These are phyloP conservation scores for Citrullus amarus DNA, from an alignment of 306 rosid genomes.

Conservation along the genomic window DNA sequence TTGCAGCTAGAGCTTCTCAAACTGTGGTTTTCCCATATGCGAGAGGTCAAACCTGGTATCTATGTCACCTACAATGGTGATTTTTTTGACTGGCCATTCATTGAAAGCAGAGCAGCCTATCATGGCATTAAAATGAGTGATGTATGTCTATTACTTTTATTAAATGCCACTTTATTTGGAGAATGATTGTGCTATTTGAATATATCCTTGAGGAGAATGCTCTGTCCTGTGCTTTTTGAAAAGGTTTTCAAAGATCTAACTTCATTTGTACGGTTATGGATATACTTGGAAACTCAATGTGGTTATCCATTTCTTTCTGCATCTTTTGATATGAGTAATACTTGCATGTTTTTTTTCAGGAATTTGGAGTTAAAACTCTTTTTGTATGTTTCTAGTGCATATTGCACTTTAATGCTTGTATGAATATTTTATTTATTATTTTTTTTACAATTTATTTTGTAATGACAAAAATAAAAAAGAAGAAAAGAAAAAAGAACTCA, in stretches of 20 bases:
- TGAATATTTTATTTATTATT: neutral
- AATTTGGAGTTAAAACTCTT: neutral
- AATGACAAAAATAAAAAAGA: too few relatives aligned
- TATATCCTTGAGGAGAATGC: neutral
- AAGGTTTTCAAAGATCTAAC: neutral
- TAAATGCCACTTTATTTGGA: neutral
- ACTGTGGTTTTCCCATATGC: slow-evolving; percentile 92
- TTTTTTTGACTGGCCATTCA: slow-evolving; percentile 94
- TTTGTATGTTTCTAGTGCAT: neutral
- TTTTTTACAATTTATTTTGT: neutral
- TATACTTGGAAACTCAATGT: neutral
- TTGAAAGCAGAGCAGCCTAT: slow-evolving; percentile 79
- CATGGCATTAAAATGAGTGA: slow-evolving; percentile 83
- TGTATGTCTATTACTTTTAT: slow-evolving; percentile 28
- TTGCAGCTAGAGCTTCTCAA: slow-evolving; percentile 83
- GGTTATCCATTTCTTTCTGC: neutral
- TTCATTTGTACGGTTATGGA: neutral
- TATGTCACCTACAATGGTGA: slow-evolving; percentile 95
- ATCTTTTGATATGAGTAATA: neutral
- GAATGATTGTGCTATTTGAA: neutral
- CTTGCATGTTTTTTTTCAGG: neutral
- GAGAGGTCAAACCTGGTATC: slow-evolving; percentile 91
- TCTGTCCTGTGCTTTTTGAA: neutral
- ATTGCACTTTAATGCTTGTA: neutral
- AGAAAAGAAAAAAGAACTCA: too few relatives aligned